Conservation (phyloP, 2,329 filamentous ascomycete genomes). For the Chaetomium globosum region DNA sequence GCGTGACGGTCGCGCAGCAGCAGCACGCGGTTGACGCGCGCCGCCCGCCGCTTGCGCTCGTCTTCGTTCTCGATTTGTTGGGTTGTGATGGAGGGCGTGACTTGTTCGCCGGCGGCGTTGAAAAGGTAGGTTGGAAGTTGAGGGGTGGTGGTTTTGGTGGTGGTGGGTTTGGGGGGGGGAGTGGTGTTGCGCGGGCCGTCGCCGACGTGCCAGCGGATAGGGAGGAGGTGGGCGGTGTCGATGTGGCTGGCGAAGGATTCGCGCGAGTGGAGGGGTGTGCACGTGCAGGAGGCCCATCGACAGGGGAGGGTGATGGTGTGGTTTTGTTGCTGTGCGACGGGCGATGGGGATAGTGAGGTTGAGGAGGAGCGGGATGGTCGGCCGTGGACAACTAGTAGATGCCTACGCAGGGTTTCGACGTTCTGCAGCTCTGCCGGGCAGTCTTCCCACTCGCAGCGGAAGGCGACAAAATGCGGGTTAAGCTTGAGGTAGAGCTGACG, state of each 20-base stretch:
- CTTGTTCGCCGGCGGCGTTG: slow-evolving; percentile 55
- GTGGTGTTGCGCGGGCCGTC: slow-evolving; percentile 57
- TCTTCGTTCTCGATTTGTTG: slow-evolving; percentile 55
- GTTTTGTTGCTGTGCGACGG: background rate
- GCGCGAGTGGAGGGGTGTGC: slow-evolving; percentile 19
- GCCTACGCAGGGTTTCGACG: slow-evolving; percentile 58
- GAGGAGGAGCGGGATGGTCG: slow-evolving; percentile 1
- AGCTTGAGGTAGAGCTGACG: slow-evolving; percentile 48
- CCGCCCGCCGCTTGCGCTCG: slow-evolving; percentile 50
- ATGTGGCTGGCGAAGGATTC: slow-evolving; percentile 54
- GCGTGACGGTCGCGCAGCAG: slow-evolving; percentile 52
- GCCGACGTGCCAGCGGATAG: slow-evolving; percentile 60
- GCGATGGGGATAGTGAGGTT: background rate
- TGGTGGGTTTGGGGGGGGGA: background rate
- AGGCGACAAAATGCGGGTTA: slow-evolving; percentile 53
- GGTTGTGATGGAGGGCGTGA: slow-evolving; percentile 60
- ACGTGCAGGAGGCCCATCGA: slow-evolving; percentile 49
- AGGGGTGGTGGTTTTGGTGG: slow-evolving; percentile 1
- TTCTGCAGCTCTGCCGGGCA: slow-evolving; percentile 66
- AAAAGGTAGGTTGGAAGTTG: slow-evolving; percentile 54
- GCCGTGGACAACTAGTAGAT: slow-evolving; percentile 57
- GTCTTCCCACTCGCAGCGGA: slow-evolving; percentile 61
- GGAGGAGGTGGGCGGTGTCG: slow-evolving; percentile 56
- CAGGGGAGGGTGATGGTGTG: slow-evolving; percentile 36
- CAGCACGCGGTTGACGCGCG: slow-evolving; percentile 50